Base-by-base conservation (phyloP, 163 green algal species). In the Chlamydomonas reinhardtii region DNA sequence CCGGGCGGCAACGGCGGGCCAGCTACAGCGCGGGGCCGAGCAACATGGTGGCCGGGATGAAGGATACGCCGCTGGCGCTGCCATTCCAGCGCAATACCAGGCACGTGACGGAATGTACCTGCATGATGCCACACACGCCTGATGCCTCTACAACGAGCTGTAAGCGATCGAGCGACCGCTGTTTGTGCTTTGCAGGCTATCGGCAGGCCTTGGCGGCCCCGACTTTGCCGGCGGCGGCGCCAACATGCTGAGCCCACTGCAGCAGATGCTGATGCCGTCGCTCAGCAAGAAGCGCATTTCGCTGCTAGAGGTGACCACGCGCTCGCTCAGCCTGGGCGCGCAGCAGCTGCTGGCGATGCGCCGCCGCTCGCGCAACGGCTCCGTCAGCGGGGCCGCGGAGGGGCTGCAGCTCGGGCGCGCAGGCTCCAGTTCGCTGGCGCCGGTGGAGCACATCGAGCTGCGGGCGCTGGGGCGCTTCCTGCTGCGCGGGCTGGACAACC, bases 401-500 rank as follows among this genome's bases (percentile, higher is more conserved):
- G 66, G n/a, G 17, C 59, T 66, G 59, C 59, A 66, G 22, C 59
- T n/a, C 4, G 59, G 2, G 25, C 59, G 59, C 20, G 59, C 59
- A n/a, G 65, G 29, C 9, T 24, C 29, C 65, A 72, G 65, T 12
- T 37, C 29, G 29, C 5, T n/a, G 65, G 65, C 4, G 34, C 76
- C 4, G 5, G 64, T 82, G 31, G 86, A 93, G 73, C 20, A 64
- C 34, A 89, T 96, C 9, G 87, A 94, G 71, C 77, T 96, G n/a
- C 70, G 86, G 4, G 88, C 89, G 17, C 85, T 96, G 31, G 94
- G 94, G 0, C 89, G 92, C 43, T 94, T 92, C 76, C 81, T 93
- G 62, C 87, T 96, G 79, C 90, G 95, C 54, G 94, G 93, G 12
- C 73, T 96, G 66, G 91, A 94, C 70, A 91, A 96, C 48, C 89